These are phyloP conservation scores for Pyricularia sp. DNA, from an alignment of 2,329 filamentous ascomycete species.

Conservation along the genomic window DNA sequence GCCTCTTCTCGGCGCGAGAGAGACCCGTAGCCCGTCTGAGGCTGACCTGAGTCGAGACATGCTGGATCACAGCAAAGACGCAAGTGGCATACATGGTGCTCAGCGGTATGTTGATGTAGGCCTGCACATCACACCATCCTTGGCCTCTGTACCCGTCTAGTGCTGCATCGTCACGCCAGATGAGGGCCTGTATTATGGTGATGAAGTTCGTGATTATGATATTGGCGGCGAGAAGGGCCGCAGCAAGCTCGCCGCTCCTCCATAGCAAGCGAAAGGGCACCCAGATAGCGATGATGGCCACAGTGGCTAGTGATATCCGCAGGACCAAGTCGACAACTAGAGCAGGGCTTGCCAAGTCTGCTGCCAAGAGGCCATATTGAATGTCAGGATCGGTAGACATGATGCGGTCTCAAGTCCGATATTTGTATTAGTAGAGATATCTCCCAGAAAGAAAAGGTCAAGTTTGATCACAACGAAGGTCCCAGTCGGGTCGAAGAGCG, in stretches of 20 bases:
- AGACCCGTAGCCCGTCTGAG: slow-evolving; percentile 30
- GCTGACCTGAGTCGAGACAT: slow-evolving; percentile 40
- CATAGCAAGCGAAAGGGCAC: slow-evolving; percentile 42
- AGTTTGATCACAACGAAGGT: too few species aligned
- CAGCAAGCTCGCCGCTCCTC: slow-evolving; percentile 44
- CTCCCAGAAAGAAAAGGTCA: background rate
- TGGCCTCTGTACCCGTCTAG: slow-evolving; percentile 39
- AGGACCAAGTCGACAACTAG: slow-evolving; percentile 35
- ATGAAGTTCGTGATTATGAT: slow-evolving; percentile 37
- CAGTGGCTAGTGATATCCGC: slow-evolving; percentile 35
- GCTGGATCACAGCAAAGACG: slow-evolving; percentile 44
- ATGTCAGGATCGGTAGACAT: background rate
- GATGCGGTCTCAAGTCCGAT: background rate
- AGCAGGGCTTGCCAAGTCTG: background rate
- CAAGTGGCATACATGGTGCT: slow-evolving; percentile 37
- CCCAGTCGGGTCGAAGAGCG: background rate
- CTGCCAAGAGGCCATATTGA: background rate
- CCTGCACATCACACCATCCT: slow-evolving; percentile 44
- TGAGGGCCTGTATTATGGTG: slow-evolving; percentile 38
- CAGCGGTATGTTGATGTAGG: slow-evolving; percentile 24
- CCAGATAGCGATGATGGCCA: slow-evolving; percentile 35
- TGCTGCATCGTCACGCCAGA: slow-evolving; percentile 45
- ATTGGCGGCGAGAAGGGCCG: slow-evolving; percentile 36
- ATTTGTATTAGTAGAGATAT: background rate
- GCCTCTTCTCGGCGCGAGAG: slow-evolving; percentile 28